Percentiles rank a stretch among this genome's conserved stretches.
Conservation (phyloP, 441 rosid species). For the Eruca vesicaria region DNA sequence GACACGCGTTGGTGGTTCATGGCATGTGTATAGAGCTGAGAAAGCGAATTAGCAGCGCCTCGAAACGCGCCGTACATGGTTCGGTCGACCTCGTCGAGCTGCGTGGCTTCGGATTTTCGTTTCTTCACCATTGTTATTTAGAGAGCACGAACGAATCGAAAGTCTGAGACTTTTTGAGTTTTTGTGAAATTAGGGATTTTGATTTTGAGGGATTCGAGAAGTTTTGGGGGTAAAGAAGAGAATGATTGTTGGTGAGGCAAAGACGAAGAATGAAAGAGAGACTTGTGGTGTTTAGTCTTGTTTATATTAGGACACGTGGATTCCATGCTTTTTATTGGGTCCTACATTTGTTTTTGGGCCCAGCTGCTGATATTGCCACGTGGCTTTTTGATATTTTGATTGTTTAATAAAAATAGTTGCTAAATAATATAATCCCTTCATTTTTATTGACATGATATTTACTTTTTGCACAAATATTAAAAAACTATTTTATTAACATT, state of each 20-base stretch:
- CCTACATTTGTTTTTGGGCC: slow-evolving; percentile 7
- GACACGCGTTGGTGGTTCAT: slow-evolving; percentile 69
- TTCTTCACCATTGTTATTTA: slow-evolving; percentile 49
- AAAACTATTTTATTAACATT: no score
- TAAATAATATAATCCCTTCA: no score
- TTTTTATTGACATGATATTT: no score
- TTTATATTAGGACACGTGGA: slow-evolving; percentile 30
- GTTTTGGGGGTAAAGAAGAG: slow-evolving; percentile 6
- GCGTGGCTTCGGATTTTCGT: slow-evolving; percentile 56
- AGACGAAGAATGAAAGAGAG: neutral
- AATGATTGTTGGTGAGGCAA: slow-evolving; percentile 31
- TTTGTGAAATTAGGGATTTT: slow-evolving; percentile 22
- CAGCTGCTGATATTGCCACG: neutral
- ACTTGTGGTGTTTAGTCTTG: slow-evolving; percentile 17
- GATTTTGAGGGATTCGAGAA: neutral
- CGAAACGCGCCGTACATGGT: slow-evolving; percentile 65
- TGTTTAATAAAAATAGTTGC: neutral
- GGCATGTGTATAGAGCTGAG: slow-evolving; percentile 69
- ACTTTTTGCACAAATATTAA: no score
- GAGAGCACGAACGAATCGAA: neutral
- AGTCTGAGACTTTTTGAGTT: neutral
- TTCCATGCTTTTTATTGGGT: slow-evolving; percentile 10
- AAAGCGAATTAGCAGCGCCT: slow-evolving; percentile 71
- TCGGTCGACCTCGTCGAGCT: slow-evolving; percentile 68
- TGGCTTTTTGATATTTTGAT: neutral